phyloP scores from a whole-genome alignment of 805 yeast species.

The Yarrowia keelungensis region DNA sequence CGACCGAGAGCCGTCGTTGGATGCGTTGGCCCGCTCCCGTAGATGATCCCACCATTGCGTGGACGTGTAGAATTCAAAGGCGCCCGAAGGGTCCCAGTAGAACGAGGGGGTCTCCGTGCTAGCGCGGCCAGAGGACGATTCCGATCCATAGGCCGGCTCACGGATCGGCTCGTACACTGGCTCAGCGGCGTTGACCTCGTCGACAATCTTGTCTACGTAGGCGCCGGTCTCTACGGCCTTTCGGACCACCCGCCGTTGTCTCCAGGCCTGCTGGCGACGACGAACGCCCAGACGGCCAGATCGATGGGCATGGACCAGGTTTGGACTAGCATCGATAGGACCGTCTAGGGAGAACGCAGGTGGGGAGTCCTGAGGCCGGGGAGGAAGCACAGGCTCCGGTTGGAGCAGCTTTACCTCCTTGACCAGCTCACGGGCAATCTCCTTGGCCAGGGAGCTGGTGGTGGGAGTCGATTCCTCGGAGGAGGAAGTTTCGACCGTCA shows the following conservation, averaged over 20 bases:
- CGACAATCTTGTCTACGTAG: constrained; percentile 4
- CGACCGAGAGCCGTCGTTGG: constrained; percentile 19
- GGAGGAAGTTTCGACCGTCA: background rate
- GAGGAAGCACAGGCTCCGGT: constrained; percentile 15
- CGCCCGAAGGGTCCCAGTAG: constrained; percentile 18
- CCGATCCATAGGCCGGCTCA: constrained; percentile 1
- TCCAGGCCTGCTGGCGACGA: constrained; percentile 36
- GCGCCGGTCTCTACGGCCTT: constrained; percentile 1
- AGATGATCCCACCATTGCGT: constrained; percentile 17
- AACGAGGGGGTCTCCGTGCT: constrained; percentile 5
- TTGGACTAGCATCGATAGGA: background rate
- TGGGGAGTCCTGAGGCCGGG: background rate
- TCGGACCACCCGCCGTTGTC: constrained; percentile 21
- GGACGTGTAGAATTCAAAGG: constrained; percentile 16
- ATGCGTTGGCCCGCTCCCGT: constrained; percentile 2
- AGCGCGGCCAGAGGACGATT: background rate
- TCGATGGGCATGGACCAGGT: background rate
- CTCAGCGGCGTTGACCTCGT: background rate
- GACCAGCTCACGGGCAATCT: constrained; percentile 24
- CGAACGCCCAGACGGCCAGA: constrained; percentile 11
- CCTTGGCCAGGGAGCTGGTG: constrained; percentile 21
- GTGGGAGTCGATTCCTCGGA: background rate
- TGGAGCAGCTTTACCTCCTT: constrained; percentile 34
- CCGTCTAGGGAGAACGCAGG: background rate
- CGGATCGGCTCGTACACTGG: background rate